Percentiles rank a stretch among this genome's conserved stretches.
Evolutionary conservation across 768 basidiomycete genomes (phyloP).

Genomic region (Sporobolomyces pararoseus): DNA sequence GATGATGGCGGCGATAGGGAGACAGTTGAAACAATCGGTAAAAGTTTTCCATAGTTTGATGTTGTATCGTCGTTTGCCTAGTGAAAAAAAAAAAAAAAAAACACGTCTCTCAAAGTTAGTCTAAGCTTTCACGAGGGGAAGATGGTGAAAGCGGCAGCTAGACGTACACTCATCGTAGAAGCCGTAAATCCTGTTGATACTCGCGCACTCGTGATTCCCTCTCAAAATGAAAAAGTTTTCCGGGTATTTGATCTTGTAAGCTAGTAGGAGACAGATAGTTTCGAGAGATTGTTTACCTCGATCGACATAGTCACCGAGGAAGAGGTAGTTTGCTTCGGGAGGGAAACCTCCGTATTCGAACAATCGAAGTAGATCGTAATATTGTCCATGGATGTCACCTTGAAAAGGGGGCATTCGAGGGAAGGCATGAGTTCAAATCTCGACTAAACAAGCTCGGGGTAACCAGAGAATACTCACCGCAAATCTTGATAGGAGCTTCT

Average conservation of each 20-base stretch:
- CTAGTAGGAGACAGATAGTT: slow-evolving; percentile 97
- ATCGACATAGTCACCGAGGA: slow-evolving; percentile 99
- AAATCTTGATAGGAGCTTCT: slow-evolving; percentile 99
- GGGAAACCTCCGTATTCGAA: slow-evolving; percentile 99
- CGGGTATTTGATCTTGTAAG: slow-evolving; percentile 99
- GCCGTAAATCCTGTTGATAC: slow-evolving; percentile 99
- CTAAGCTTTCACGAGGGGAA: too few species aligned
- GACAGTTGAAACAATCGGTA: slow-evolving; percentile 99
- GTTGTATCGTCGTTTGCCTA: slow-evolving; percentile 99
- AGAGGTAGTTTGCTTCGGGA: slow-evolving; percentile 99
- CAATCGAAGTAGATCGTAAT: slow-evolving; percentile 93
- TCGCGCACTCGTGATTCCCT: slow-evolving; percentile 98
- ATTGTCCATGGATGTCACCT: slow-evolving; percentile 99
- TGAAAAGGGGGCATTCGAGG: slow-evolving; percentile 35
- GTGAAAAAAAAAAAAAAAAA: too few species aligned
- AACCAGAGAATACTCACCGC: slow-evolving; percentile 62
- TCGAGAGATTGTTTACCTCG: slow-evolving; percentile 98
- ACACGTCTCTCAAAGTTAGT: too few species aligned
- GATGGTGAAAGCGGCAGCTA: not conserved
- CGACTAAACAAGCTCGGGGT: not conserved
- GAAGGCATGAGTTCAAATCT: not conserved
- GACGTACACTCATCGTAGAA: slow-evolving; percentile 98
- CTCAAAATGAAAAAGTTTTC: slow-evolving; percentile 99
- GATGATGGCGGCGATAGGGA: slow-evolving; percentile 98
- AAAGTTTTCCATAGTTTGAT: slow-evolving; percentile 99